phyloP scores from a whole-genome alignment of 495 filamentous ascomycete genomes.

The Tuber microsphaerosporum region DNA sequence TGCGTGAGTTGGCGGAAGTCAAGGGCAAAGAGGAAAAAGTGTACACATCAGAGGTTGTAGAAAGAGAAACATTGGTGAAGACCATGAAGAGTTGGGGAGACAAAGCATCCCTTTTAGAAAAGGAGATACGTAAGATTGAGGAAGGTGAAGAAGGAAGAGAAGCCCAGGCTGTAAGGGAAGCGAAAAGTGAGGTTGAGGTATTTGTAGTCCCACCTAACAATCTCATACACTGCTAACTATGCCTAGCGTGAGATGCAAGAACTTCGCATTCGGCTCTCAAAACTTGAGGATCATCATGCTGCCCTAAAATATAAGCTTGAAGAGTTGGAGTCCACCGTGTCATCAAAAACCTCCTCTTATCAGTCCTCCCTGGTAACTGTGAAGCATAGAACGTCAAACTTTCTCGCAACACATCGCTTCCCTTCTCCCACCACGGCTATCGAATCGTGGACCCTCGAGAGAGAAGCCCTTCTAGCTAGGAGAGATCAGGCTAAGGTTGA shows the following conservation, averaged over 20 bases:
- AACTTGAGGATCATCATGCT: constrained; percentile 27
- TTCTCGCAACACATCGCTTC: constrained; percentile 22
- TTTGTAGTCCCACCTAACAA: background rate
- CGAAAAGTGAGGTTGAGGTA: constrained; percentile 40
- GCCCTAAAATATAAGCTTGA: constrained; percentile 45
- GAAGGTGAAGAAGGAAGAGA: constrained; percentile 42
- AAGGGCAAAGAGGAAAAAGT: constrained; percentile 64
- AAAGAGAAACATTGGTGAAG: constrained; percentile 54
- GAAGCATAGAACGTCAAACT: constrained; percentile 15
- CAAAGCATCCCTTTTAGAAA: constrained; percentile 51
- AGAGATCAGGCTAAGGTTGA: constrained; percentile 60
- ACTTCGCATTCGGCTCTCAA: constrained; percentile 21
- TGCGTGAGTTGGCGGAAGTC: constrained; percentile 63
- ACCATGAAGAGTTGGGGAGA: constrained; percentile 57
- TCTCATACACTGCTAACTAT: background rate
- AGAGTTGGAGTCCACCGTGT: constrained; percentile 49
- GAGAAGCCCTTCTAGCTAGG: constrained; percentile 52
- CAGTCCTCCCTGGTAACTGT: constrained; percentile 25
- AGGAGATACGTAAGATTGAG: constrained; percentile 56
- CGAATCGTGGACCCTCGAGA: constrained; percentile 57
- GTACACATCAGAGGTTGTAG: constrained; percentile 52
- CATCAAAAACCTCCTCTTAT: constrained; percentile 33
- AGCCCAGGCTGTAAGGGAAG: constrained; percentile 39
- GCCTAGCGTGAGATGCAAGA: constrained; percentile 18
- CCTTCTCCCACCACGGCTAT: constrained; percentile 26